phyloP scores from a whole-genome alignment of 2,329 filamentous ascomycete species.

The Fusarium pininemorale region DNA sequence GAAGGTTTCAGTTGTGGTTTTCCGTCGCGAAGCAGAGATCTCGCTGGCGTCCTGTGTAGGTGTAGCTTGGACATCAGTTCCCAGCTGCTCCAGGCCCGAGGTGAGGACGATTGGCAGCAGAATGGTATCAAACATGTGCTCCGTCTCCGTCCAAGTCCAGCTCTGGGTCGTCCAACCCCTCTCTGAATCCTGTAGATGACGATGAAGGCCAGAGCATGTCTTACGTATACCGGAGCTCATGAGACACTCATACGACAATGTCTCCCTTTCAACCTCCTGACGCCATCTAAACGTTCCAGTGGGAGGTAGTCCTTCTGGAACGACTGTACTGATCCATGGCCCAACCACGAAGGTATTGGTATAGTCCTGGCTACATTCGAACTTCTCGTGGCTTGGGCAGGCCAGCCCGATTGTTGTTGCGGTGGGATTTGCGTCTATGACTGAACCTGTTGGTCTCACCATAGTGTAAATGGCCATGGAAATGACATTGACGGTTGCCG shows the following conservation, averaged over 20 bases:
- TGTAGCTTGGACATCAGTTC: not conserved
- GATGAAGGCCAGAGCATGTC: not conserved
- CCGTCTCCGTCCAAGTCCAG: not conserved
- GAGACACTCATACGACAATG: not conserved
- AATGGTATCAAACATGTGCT: not conserved
- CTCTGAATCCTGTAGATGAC: too few relatives aligned
- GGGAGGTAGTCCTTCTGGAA: not conserved
- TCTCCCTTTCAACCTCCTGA: not conserved
- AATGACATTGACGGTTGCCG: not conserved
- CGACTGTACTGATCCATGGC: not conserved
- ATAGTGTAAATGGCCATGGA: not conserved
- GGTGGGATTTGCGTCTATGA: not conserved
- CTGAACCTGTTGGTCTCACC: not conserved
- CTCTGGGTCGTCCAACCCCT: not conserved
- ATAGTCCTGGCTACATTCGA: not conserved
- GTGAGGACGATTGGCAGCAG: not conserved
- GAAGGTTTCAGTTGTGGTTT: not conserved
- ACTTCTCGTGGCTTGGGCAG: not conserved
- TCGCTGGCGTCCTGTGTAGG: not conserved
- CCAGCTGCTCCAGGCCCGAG: not conserved
- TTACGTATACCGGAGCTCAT: not conserved
- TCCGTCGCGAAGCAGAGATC: not conserved
- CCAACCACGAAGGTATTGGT: constrained; percentile 3
- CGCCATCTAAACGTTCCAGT: not conserved
- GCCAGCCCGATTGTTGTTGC: not conserved